Conservation (phyloP, 225 moss, liverwort and hornwort genomes). For the Straminergon stramineum region DNA sequence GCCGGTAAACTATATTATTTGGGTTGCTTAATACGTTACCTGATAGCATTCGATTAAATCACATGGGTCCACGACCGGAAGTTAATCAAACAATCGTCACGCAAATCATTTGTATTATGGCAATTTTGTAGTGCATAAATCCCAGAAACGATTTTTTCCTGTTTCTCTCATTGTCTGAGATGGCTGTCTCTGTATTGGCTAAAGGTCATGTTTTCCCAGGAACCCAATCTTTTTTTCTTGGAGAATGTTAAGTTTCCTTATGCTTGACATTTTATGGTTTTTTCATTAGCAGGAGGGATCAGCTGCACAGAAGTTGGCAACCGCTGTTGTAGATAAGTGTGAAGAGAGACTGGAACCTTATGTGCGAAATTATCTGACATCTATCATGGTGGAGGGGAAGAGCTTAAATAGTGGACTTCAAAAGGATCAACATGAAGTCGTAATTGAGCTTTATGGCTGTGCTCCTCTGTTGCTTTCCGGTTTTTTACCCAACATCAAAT, state of each 20-base stretch:
- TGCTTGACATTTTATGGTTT: not conserved
- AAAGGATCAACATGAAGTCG: constrained; percentile 73
- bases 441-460: constrained; percentile 76
- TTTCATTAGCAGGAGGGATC: constrained; percentile 53
- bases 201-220: not conserved
- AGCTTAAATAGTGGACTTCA: constrained; percentile 54
- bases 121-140: not conserved
- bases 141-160: not conserved
- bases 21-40: not conserved
- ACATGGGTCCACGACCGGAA: not conserved
- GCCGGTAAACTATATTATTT: not conserved
- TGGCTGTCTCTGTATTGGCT: not conserved
- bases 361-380: constrained; percentile 80
- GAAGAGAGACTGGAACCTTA: constrained; percentile 81
- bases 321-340: constrained; percentile 82
- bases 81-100: not conserved
- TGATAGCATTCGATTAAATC: not conserved
- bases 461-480: constrained; percentile 79
- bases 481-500: constrained; percentile 68
- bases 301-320: constrained; percentile 75
- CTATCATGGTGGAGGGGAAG: constrained; percentile 77
- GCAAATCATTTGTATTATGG: not conserved
- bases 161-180: not conserved
- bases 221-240: not conserved
- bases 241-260: not conserved